These are phyloP conservation scores for Hyaloperonospora arabidopsidis DNA, from an alignment of 352 stramenopile species.

Conservation along the genomic window DNA sequence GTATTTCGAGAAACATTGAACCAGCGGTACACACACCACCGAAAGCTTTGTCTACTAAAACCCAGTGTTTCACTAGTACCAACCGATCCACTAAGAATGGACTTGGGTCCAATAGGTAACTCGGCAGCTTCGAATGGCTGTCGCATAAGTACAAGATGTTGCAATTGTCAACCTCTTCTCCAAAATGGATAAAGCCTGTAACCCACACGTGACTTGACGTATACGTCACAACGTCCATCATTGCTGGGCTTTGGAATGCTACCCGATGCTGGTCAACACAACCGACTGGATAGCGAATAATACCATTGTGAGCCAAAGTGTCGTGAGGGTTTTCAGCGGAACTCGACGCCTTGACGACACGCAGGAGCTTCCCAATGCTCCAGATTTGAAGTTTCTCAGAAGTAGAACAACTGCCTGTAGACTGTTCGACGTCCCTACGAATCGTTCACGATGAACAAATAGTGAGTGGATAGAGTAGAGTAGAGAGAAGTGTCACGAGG, in stretches of 20 bases:
- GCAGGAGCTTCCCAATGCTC: conserved; percentile 26
- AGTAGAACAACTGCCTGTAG: background rate
- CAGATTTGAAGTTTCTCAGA: conserved; percentile 11
- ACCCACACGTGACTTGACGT: conserved; percentile 35
- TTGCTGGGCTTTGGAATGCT: conserved; percentile 2
- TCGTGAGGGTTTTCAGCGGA: conserved; percentile 1
- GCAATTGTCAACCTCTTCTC: conserved; percentile 13
- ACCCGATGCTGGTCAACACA: conserved; percentile 4
- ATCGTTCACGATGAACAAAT: background rate
- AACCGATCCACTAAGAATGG: conserved; percentile 34
- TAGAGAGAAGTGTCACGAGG: background rate
- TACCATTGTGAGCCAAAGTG: conserved; percentile 11
- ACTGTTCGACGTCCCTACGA: conserved; percentile 13
- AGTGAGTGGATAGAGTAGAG: background rate
- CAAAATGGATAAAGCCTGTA: conserved; percentile 41
- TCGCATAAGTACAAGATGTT: conserved; percentile 36
- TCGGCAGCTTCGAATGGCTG: conserved; percentile 18
- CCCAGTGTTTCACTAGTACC: conserved; percentile 56
- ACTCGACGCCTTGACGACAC: conserved; percentile 13
- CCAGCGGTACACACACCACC: conserved; percentile 5
- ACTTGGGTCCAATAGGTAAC: conserved; percentile 35
- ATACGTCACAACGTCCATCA: conserved; percentile 22
- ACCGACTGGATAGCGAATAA: conserved; percentile 10
- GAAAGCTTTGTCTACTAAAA: conserved; percentile 31
- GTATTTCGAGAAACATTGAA: conserved; percentile 37